These are phyloP conservation scores for Asparagopsis taxiformis DNA, from an alignment of 31 red algal species.

Conservation along the genomic window DNA sequence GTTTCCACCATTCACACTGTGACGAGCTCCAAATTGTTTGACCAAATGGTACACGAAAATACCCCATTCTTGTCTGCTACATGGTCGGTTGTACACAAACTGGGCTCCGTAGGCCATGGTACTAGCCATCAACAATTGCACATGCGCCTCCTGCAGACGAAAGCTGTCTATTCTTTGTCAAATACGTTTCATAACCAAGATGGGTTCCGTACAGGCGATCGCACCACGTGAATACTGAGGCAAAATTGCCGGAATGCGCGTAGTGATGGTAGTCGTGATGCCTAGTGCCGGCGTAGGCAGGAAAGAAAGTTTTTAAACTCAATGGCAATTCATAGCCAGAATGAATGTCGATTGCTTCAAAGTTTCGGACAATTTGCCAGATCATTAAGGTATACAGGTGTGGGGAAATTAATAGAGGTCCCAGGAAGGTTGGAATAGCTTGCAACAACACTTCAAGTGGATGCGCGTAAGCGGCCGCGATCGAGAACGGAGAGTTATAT, in stretches of 20 bases:
- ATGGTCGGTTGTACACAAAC: no score
- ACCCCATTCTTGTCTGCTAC: no score
- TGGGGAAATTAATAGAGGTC: constrained; percentile 70
- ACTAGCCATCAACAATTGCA: no score
- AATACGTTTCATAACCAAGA: constrained; percentile 58
- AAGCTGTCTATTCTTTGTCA: constrained; percentile 25
- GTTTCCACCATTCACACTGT: no score
- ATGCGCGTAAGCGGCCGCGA: constrained; percentile 91
- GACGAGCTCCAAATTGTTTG: no score
- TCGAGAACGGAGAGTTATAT: constrained; percentile 80
- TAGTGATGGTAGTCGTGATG: constrained; percentile 98
- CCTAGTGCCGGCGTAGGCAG: constrained; percentile 79
- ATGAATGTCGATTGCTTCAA: constrained; percentile 98
- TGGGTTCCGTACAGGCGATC: constrained; percentile 88
- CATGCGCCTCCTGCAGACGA: no score
- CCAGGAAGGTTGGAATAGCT: constrained; percentile 88
- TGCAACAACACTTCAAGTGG: constrained; percentile 83
- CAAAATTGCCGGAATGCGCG: constrained; percentile 93
- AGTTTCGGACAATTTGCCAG: constrained; percentile 92
- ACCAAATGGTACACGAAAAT: no score
- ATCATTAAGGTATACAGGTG: constrained; percentile 91
- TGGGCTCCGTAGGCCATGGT: no score
- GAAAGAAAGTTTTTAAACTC: constrained; percentile 64
- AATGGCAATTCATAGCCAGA: constrained; percentile 85
- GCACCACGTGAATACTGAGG: constrained; percentile 92